Conservation (phyloP, 2,329 filamentous ascomycete genomes). For the Aureobasidium uvarum region DNA sequence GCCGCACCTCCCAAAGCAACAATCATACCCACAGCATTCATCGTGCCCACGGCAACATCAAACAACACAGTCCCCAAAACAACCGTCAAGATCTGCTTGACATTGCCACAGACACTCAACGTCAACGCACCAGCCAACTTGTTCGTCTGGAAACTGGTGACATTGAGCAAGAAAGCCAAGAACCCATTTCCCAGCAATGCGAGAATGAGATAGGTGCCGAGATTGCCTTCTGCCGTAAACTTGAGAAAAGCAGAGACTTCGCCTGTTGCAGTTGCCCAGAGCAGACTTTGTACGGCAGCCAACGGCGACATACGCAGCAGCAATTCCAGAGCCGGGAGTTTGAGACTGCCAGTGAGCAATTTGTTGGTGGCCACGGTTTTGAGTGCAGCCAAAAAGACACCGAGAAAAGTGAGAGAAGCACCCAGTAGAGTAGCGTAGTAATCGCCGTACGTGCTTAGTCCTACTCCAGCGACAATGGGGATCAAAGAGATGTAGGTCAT, state of each 20-base stretch:
- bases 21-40: slow-evolving; percentile 55
- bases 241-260: slow-evolving; percentile 42
- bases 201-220: slow-evolving; percentile 31
- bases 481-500: slow-evolving; percentile 61
- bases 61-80: slow-evolving; percentile 41
- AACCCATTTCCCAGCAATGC: slow-evolving; percentile 37
- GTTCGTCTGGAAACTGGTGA: slow-evolving; percentile 42
- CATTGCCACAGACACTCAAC: slow-evolving; percentile 41
- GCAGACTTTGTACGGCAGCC: slow-evolving; percentile 56
- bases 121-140: slow-evolving; percentile 42
- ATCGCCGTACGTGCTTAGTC: slow-evolving; percentile 61
- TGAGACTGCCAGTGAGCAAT: slow-evolving; percentile 61
- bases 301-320: slow-evolving; percentile 63
- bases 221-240: slow-evolving; percentile 31
- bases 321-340: slow-evolving; percentile 59
- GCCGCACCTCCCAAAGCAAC: slow-evolving; percentile 57
- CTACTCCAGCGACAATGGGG: slow-evolving; percentile 59
- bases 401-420: slow-evolving; percentile 41
- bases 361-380: slow-evolving; percentile 65
- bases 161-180: slow-evolving; percentile 40
- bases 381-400: slow-evolving; percentile 41
- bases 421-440: slow-evolving; percentile 60
- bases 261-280: slow-evolving; percentile 53
- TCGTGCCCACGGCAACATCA: slow-evolving; percentile 35
- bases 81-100: slow-evolving; percentile 42